phyloP scores from a whole-genome alignment of 2,329 filamentous ascomycete genomes.

The Dryadomyces sulphureus region DNA sequence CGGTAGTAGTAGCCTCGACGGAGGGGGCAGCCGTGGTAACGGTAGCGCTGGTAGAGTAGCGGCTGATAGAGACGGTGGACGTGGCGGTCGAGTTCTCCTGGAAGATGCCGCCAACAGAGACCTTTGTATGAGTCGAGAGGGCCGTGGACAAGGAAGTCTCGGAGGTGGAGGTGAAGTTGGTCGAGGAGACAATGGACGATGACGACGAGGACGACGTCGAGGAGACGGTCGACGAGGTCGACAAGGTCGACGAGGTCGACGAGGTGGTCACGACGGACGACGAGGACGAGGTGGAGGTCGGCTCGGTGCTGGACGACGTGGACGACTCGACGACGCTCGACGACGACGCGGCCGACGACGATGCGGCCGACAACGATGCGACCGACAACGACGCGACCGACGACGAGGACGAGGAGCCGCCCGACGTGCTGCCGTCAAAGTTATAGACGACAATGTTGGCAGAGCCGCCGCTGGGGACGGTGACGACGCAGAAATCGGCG shows the following conservation, averaged over 20 bases:
- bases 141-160: conserved; percentile 1
- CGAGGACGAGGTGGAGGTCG: conserved; percentile 15
- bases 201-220: conserved; percentile 15
- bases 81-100: conserved; percentile 28
- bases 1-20: conserved; percentile 9
- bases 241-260: conserved; percentile 1
- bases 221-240: conserved; percentile 9
- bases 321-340: conserved; percentile 7
- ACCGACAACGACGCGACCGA: conserved; percentile 16
- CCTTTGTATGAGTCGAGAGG: conserved; percentile 13
- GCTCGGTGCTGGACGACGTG: conserved; percentile 16
- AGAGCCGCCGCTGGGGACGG: conserved; percentile 48
- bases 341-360: conserved; percentile 1
- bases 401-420: conserved; percentile 12
- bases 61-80: conserved; percentile 4
- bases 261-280: conserved; percentile 11
- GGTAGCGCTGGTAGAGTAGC: not conserved
- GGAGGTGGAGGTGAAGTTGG: not conserved
- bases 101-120: conserved; percentile 37
- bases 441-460: conserved; percentile 53
- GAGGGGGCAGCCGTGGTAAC: conserved; percentile 4
- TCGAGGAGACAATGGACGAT: not conserved
- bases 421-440: conserved; percentile 22
- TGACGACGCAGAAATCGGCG: conserved; percentile 62
- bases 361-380: not conserved